These are phyloP conservation scores for Castanea sativa DNA, from an alignment of 306 rosid species.

Conservation along the genomic window DNA sequence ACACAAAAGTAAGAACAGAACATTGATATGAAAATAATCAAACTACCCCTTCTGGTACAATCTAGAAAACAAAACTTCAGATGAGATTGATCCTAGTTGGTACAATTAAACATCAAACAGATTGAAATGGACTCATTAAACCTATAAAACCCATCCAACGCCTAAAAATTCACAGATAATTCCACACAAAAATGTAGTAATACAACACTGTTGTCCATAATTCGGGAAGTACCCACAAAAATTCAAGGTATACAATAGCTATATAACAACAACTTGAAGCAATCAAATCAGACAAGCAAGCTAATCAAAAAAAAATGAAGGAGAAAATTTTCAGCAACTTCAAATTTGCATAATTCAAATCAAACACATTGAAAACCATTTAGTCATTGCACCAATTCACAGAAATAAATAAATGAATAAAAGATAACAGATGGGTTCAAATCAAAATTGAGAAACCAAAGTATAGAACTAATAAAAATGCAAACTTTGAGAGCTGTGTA, in stretches of 20 bases:
- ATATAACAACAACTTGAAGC: background rate
- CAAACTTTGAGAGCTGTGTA: background rate
- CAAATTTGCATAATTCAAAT: conserved; percentile 8
- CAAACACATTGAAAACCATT: conserved; percentile 4
- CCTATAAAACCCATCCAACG: background rate
- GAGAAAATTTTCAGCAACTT: background rate
- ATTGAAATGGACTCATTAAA: conserved; percentile 2
- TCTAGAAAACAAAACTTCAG: background rate
- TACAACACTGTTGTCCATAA: background rate
- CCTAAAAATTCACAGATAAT: background rate
- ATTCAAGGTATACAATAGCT: background rate
- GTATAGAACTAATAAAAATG: background rate
- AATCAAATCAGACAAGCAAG: background rate
- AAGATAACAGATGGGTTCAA: background rate
- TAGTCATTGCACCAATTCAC: background rate
- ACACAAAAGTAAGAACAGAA: background rate
- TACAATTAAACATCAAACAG: background rate
- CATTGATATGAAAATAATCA: background rate
- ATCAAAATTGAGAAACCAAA: background rate
- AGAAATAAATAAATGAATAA: background rate
- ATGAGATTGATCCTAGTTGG: background rate
- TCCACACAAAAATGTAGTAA: background rate
- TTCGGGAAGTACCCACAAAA: background rate
- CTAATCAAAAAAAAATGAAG: background rate
- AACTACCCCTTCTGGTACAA: background rate